Conservation (phyloP, 2,329 filamentous ascomycete genomes). For the Colletotrichum limetticola region DNA sequence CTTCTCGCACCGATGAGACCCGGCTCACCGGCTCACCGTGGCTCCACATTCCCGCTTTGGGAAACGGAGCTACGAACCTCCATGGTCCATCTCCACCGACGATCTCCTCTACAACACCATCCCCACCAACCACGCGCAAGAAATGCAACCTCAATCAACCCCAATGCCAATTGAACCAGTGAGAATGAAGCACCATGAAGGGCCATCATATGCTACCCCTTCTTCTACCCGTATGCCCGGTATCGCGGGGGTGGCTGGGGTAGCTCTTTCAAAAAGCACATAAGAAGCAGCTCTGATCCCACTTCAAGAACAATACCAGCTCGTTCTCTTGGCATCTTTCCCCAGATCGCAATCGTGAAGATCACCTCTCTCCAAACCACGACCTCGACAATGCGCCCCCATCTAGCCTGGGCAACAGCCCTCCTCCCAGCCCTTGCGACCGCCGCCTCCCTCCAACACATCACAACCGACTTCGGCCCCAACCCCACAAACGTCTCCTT, state of each 20-base stretch:
- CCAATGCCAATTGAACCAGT: not conserved
- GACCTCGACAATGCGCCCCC: not conserved
- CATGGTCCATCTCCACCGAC: conserved; percentile 16
- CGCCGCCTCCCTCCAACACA: conserved; percentile 30
- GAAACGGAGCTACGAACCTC: conserved; percentile 28
- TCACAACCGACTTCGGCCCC: conserved; percentile 46
- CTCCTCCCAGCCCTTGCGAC: conserved; percentile 9
- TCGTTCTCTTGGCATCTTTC: not conserved
- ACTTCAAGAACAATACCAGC: not conserved
- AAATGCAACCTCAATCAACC: not conserved
- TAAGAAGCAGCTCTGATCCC: conserved; percentile 1
- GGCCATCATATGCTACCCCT: not conserved
- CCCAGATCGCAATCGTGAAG: not conserved
- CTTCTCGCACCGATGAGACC: not conserved
- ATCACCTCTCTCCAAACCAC: too few relatives aligned
- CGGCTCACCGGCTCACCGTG: conserved; percentile 1
- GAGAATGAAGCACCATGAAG: not conserved
- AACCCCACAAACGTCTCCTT: conserved; percentile 63
- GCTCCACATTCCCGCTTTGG: conserved; percentile 29
- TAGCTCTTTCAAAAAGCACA: not conserved
- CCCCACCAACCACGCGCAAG: conserved; percentile 22
- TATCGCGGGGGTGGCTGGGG: not conserved
- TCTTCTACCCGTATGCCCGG: not conserved
- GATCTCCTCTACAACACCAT: conserved; percentile 3
- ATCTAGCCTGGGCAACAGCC: not conserved